phyloP scores from a whole-genome alignment of 2,329 filamentous ascomycete genomes.

The Pseudogymnoascus sp. region DNA sequence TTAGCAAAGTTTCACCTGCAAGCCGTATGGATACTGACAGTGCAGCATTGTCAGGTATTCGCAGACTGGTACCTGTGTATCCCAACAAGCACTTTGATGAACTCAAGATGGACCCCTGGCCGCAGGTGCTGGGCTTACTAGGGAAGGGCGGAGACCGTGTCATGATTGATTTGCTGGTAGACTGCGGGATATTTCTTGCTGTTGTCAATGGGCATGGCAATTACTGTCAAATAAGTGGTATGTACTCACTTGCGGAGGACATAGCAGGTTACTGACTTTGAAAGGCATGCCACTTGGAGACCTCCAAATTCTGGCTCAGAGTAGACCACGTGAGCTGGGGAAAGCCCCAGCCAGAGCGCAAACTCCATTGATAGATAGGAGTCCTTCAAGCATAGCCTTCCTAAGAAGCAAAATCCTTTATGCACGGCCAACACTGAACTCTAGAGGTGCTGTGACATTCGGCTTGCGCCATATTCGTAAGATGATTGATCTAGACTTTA shows the following conservation, averaged over 20 bases:
- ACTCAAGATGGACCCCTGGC: conserved; percentile 67
- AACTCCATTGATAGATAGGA: conserved; percentile 28
- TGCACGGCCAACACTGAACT: conserved; percentile 62
- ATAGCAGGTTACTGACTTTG: conserved; percentile 3
- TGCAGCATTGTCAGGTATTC: conserved; percentile 39
- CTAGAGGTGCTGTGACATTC: conserved; percentile 57
- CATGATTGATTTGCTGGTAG: conserved; percentile 67
- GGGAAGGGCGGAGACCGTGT: conserved; percentile 67
- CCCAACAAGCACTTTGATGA: conserved; percentile 62
- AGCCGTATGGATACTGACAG: conserved; percentile 17
- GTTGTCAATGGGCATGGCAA: conserved; percentile 54
- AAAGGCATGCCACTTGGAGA: conserved; percentile 24
- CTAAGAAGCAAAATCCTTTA: conserved; percentile 82
- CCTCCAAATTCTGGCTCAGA: conserved; percentile 13
- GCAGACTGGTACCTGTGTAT: conserved; percentile 54
- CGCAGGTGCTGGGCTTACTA: conserved; percentile 61
- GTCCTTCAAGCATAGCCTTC: conserved; percentile 54
- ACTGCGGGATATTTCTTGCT: conserved; percentile 66
- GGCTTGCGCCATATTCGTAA: conserved; percentile 76
- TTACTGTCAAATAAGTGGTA: conserved; percentile 72
- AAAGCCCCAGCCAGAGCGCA: conserved; percentile 6
- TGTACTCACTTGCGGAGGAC: conserved; percentile 17
- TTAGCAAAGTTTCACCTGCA: conserved; percentile 41
- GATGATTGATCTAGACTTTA: conserved; percentile 26
- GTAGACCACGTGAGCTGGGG: background rate